Base-by-base conservation (phyloP, 139 green algal species). In the Chlorella vulgaris region DNA sequence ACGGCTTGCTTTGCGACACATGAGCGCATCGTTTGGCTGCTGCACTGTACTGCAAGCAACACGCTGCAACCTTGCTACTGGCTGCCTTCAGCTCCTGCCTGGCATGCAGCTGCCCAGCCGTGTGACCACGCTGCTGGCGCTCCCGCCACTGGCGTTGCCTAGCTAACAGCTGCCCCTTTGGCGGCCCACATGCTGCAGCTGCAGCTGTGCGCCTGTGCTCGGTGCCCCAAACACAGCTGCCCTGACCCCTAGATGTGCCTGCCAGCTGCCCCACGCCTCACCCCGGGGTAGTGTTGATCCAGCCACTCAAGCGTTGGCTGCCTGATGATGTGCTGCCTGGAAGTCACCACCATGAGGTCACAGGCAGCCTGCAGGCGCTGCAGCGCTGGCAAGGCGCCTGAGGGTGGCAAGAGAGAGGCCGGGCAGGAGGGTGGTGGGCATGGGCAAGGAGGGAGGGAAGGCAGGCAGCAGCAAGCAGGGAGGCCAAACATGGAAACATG, bases 281-380 rank as follows among this genome's bases (percentile, higher is more conserved):
- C 84, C 28, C 88, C 88, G 2, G 90, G 88, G 74, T 91, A 98
- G 81, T 98, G 93, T 10, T 43, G 28, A 38, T 95, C 88, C 29
- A 99, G 82, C 96, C 96, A 99, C 19, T 94, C 78, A 38, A 96
- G 83, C 19, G 96, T 99, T 19, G 86, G 84, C 74, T 96, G 87
- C 76, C 91, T 89, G 75, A 99, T 99, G 15, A 94, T 88, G 76
- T 99, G 93, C 88, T 99, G 96, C 77, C 96, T 82, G 0, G 91
- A 95, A 3, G 95, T 98, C 28, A 98, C 94, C 5, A 99, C 95
- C 53, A 96, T 88, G 7, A 99, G 87, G 73, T 98, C 91, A 35
- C 81, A 91, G 29, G 78, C 47, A 35, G 62, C 33, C 0, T 81
- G 85, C 74, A 98, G 78, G 3, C 92, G 81, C 40, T 76, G 78